Percentiles rank a stretch among this genome's conserved stretches.
Conservation (phyloP, 495 filamentous ascomycete genomes). For the Pyrenula massariospora region DNA sequence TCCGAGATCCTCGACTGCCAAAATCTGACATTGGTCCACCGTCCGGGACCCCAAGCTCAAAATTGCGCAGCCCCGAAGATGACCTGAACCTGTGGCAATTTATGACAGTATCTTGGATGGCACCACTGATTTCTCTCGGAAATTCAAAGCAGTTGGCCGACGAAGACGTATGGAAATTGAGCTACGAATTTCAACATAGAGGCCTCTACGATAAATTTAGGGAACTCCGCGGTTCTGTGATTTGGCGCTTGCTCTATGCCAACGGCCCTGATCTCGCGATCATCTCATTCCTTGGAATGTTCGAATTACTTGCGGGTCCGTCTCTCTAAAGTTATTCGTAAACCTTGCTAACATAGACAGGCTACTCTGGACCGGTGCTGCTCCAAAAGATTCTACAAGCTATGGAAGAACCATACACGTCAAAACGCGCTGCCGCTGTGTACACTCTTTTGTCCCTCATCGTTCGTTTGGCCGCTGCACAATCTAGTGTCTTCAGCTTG, state of each 20-base stretch:
- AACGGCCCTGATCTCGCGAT: conserved; percentile 68
- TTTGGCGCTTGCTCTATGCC: conserved; percentile 53
- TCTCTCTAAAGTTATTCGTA: not conserved
- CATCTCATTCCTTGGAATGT: conserved; percentile 42
- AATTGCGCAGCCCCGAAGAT: conserved; percentile 71
- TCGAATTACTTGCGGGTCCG: conserved; percentile 49
- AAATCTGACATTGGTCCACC: conserved; percentile 49
- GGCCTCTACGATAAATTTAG: conserved; percentile 62
- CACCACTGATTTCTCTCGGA: conserved; percentile 54
- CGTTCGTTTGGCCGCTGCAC: conserved; percentile 46
- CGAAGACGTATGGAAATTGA: conserved; percentile 66
- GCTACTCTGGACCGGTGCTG: conserved; percentile 52
- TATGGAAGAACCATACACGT: conserved; percentile 40
- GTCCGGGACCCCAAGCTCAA: conserved; percentile 40
- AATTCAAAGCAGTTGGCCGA: conserved; percentile 53
- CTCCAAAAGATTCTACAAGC: conserved; percentile 60
- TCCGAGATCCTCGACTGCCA: conserved; percentile 48
- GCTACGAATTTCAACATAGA: conserved; percentile 65
- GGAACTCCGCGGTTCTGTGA: conserved; percentile 57
- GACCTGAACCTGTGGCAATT: conserved; percentile 69
- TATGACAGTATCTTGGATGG: conserved; percentile 75
- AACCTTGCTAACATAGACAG: conserved; percentile 8
- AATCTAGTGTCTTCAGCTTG: conserved; percentile 55
- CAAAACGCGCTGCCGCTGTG: conserved; percentile 44
- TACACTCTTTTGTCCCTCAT: conserved; percentile 54